Evolutionary conservation across 1,284 basidiomycete species (phyloP).

Genomic region (Meira miltonrushii): DNA sequence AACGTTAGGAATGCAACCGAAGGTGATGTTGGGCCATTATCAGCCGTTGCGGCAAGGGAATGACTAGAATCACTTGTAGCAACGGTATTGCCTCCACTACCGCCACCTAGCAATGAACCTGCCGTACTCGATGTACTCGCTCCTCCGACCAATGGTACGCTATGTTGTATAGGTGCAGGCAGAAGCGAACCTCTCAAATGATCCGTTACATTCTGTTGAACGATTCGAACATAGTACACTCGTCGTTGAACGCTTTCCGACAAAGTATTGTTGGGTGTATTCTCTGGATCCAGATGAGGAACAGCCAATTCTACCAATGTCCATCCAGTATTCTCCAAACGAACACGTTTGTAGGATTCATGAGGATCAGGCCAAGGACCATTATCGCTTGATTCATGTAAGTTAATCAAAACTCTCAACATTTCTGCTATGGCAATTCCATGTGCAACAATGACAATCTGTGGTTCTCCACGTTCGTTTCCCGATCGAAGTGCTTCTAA

Average conservation of each 20-base stretch:
- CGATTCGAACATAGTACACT: slow-evolving; percentile 15
- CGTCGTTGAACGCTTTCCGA: neutral
- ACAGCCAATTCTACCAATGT: slow-evolving; percentile 54
- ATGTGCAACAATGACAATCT: slow-evolving; percentile 70
- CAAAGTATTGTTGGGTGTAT: neutral
- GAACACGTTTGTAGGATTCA: slow-evolving; percentile 52
- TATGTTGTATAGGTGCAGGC: slow-evolving; percentile 8
- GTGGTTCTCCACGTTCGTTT: slow-evolving; percentile 1
- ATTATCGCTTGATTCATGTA: slow-evolving; percentile 24
- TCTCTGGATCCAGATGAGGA: slow-evolving; percentile 3
- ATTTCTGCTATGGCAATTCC: slow-evolving; percentile 68
- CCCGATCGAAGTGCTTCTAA: slow-evolving; percentile 49
- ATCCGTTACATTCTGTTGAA: slow-evolving; percentile 33
- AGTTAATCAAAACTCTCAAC: slow-evolving; percentile 34
- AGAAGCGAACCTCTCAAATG: slow-evolving; percentile 26
- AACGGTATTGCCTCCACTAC: neutral
- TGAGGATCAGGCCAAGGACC: slow-evolving; percentile 47
- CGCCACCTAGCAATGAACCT: neutral
- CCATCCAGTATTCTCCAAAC: slow-evolving; percentile 58
- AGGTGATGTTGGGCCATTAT: slow-evolving; percentile 6
- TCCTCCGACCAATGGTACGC: no score
- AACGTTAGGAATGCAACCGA: neutral
- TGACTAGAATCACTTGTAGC: neutral
- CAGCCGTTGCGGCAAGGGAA: slow-evolving; percentile 18
- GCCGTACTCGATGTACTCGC: neutral